Conservation (phyloP, 2,329 filamentous ascomycete species). For the Aspergillus oerlinghausenensis region DNA sequence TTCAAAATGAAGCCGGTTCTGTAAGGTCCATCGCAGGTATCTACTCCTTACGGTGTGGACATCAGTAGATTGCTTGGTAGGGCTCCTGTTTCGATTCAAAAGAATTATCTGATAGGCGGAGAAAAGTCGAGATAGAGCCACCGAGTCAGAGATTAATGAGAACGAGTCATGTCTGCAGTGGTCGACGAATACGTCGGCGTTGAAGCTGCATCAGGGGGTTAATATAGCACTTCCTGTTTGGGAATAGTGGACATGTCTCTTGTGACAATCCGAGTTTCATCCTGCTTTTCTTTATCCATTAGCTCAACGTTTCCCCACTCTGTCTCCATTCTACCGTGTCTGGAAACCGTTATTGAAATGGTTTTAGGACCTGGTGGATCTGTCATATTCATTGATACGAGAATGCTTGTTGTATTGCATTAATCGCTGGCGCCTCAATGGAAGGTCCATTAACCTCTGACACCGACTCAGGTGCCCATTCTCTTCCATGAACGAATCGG, state of each 20-base stretch:
- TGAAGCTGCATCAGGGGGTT: not conserved
- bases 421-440: not conserved
- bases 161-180: not conserved
- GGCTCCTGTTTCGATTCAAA: conserved; percentile 6
- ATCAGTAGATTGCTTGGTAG: conserved; percentile 18
- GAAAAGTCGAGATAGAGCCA: conserved; percentile 19
- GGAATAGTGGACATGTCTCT: conserved; percentile 18
- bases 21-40: conserved; percentile 12
- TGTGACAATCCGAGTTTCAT: conserved; percentile 29
- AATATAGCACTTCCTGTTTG: conserved; percentile 7
- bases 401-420: not conserved
- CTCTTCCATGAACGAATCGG: not conserved
- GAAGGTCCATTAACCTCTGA: not conserved
- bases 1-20: conserved; percentile 9
- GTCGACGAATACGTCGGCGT: not conserved
- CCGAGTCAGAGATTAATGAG: conserved; percentile 29
- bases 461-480: not conserved
- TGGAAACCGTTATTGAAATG: conserved; percentile 3
- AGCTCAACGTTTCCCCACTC: conserved; percentile 11
- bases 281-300: conserved; percentile 6
- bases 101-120: conserved; percentile 19
- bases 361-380: not conserved
- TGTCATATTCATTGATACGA: not conserved
- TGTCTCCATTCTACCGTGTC: conserved; percentile 11
- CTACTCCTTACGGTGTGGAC: conserved; percentile 4